A percentile compares a stretch with the other conserved stretches of the same genome.
Evolutionary conservation across 2,329 filamentous ascomycete species (phyloP).

Genomic region (Cytospora paraplurivora): DNA sequence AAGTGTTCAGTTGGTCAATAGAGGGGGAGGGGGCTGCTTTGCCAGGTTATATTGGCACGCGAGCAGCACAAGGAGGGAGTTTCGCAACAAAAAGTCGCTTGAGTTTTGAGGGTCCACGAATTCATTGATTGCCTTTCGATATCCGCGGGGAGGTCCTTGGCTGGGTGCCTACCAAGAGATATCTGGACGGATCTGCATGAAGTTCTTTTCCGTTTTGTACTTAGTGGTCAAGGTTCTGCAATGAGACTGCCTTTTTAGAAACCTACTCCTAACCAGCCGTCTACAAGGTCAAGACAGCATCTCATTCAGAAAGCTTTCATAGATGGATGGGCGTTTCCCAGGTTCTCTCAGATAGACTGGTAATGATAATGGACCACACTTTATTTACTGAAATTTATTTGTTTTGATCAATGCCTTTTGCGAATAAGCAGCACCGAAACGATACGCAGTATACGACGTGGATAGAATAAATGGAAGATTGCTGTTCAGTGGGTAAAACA

Average conservation of each 20-base stretch:
- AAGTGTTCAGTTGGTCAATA: conserved; percentile 29
- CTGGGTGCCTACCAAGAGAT: conserved; percentile 17
- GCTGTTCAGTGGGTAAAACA: neutral
- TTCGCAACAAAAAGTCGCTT: conserved; percentile 28
- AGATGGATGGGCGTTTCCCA: conserved; percentile 20
- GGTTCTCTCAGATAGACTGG: conserved; percentile 20
- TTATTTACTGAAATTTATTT: neutral
- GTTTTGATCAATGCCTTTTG: neutral
- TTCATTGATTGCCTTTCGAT: conserved; percentile 30
- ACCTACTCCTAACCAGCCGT: conserved; percentile 8
- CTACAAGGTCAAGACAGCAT: conserved; percentile 7
- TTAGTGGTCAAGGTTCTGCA: conserved; percentile 25
- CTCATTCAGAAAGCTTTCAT: conserved; percentile 15
- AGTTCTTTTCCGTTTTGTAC: conserved; percentile 26
- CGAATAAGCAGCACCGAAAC: neutral
- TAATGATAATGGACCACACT: conserved; percentile 25
- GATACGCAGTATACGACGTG: neutral
- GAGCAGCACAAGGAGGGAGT: conserved; percentile 22
- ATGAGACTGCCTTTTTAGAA: conserved; percentile 27
- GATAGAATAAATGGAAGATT: neutral
- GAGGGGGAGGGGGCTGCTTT: conserved; percentile 29
- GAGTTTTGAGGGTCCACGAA: conserved; percentile 27
- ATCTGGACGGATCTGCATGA: conserved; percentile 26
- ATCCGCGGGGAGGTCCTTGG: conserved; percentile 22
- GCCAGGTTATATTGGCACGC: conserved; percentile 25